Evolutionary conservation across 2,329 filamentous ascomycete genomes (phyloP).

Genomic region (Didymella keratinophila): DNA sequence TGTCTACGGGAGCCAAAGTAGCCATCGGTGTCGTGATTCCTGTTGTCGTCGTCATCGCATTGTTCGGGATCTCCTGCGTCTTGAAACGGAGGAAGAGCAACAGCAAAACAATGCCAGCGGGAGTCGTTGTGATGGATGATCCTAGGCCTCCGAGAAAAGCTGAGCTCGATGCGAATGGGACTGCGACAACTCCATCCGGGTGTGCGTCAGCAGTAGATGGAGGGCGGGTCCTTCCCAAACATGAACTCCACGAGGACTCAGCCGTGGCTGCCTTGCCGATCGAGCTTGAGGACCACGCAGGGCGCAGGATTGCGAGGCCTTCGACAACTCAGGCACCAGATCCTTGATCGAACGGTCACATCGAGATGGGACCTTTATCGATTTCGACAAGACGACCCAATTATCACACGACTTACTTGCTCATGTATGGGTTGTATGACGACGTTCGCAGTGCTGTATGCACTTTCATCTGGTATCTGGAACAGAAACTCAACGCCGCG

Average conservation of each 20-base stretch:
- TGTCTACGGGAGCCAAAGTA: not conserved
- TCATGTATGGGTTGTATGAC: not conserved
- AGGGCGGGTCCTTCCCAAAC: not conserved
- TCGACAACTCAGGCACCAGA: not conserved
- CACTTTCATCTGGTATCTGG: conserved; percentile 4
- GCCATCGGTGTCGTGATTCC: not conserved
- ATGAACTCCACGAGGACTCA: not conserved
- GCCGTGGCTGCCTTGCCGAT: not conserved
- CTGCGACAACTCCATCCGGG: not conserved
- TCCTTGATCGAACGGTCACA: not conserved
- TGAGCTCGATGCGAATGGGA: not conserved
- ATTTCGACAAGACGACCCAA: not conserved
- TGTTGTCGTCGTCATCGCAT: not conserved
- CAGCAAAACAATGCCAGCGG: not conserved
- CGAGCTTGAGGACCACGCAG: not conserved
- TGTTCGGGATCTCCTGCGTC: not conserved
- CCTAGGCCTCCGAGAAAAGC: not conserved
- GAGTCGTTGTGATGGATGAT: not conserved
- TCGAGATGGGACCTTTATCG: not conserved
- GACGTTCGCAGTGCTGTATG: not conserved
- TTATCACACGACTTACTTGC: not conserved
- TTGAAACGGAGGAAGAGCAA: not conserved
- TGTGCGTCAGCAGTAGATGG: not conserved
- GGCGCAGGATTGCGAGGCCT: not conserved
- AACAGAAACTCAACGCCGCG: not conserved